Base-by-base conservation (phyloP, 2,329 filamentous ascomycete species). In the Diaporthe citrichinensis region DNA sequence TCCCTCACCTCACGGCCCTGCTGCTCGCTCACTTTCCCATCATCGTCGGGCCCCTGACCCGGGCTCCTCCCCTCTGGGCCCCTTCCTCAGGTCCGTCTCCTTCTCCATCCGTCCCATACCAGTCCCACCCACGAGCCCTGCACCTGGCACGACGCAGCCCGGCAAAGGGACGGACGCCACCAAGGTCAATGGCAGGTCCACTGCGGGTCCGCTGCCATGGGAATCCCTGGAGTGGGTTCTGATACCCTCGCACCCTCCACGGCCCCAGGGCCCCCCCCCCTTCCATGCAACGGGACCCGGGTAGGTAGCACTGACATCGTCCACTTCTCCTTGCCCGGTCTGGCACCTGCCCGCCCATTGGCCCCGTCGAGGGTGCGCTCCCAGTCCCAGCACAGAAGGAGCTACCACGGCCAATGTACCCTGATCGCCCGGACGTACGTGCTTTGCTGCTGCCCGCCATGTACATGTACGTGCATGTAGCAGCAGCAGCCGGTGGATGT, bases 51-150 rank as follows among this genome's bases (percentile, higher is more conserved):
- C 71, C 71, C 71, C 71, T 73, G 71, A 73, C 71, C 71, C 59
- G 71, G 71, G 49, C 58, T 55, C 71, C 55, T 73, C 20, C 31
- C 34, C 71, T 59, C 57, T 59, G n/a, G 39, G n/a, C 28, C 53
- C 69, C 55, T 49, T 39, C 57, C 55, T 51, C 57, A 53, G 62
- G 41, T 62, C 58, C 44, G 69, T 62, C 55, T 39, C 25, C 53
- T 62, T 46, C 55, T 41, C 59, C 68, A 36, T 49, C 69, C 51
- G 44, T 72, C 46, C 58, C 73, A 75, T 75, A 61, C 75, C 73
- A 68, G 75, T 71, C 75, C 73, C 75, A 75, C 75, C 58, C 73
- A 74, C 72, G 73, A 74, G 68, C 68, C 72, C 55, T 72, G 75
- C 74, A 69, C 68, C 68, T 72, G 71, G 53, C 53, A 55, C 68